phyloP scores from a whole-genome alignment of 2,329 filamentous ascomycete species.

The Penicillium sp. region DNA sequence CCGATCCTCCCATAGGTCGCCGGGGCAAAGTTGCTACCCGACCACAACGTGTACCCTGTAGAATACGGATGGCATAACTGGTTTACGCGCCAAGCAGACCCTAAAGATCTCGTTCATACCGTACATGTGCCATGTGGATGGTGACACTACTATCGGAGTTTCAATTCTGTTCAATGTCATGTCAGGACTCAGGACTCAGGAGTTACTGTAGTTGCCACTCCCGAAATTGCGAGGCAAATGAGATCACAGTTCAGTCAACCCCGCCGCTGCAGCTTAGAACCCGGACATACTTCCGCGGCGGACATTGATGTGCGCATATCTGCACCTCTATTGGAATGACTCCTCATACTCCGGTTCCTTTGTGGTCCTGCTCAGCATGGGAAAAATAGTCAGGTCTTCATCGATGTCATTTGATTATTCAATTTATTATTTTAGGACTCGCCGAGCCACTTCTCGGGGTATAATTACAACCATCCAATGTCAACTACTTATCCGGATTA shows the following conservation, averaged over 20 bases:
- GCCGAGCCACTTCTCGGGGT: neutral
- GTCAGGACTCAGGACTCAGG: neutral
- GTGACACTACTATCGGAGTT: neutral
- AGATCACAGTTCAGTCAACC: constrained; percentile 7
- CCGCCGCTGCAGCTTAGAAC: neutral
- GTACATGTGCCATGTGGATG: neutral
- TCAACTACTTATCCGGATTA: neutral
- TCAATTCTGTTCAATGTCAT: neutral
- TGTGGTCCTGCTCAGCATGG: neutral
- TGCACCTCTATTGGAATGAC: constrained; percentile 1
- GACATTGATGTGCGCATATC: neutral
- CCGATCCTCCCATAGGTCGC: constrained; percentile 3
- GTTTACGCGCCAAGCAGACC: neutral
- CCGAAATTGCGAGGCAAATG: neutral
- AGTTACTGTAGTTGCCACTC: neutral
- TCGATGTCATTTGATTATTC: neutral
- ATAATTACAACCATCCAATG: neutral
- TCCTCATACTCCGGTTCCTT: neutral
- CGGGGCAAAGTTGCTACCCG: neutral
- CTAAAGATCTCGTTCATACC: neutral
- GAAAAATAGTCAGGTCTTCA: neutral
- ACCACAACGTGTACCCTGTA: neutral
- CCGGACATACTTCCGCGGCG: constrained; percentile 1
- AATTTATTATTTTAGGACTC: too few relatives aligned
- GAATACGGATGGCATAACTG: neutral